These are phyloP conservation scores for Diaporthe australafricana DNA, from an alignment of 2,329 filamentous ascomycete species.

Conservation along the genomic window DNA sequence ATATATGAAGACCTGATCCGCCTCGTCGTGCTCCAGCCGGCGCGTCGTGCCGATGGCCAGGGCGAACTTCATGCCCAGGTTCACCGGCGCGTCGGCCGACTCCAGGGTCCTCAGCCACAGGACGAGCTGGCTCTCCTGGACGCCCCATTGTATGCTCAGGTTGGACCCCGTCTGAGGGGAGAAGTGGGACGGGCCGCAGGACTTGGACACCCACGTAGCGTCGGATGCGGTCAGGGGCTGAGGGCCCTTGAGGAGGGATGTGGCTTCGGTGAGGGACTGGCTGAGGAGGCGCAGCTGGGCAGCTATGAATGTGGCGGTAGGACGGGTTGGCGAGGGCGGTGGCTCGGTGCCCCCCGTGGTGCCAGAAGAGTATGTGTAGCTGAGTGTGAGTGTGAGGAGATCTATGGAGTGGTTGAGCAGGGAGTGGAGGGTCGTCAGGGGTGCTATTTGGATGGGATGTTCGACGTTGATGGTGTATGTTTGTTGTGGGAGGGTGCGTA, in stretches of 20 bases:
- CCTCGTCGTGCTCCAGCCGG: constrained; percentile 81
- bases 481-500: constrained; percentile 72
- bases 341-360: constrained; percentile 67
- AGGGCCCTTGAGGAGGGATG: constrained; percentile 66
- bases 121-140: constrained; percentile 78
- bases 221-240: constrained; percentile 51
- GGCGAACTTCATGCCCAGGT: constrained; percentile 74
- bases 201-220: constrained; percentile 57
- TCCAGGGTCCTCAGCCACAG: constrained; percentile 78
- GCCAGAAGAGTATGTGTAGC: constrained; percentile 70
- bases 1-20: constrained; percentile 79
- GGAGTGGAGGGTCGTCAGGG: constrained; percentile 78
- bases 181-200: constrained; percentile 58
- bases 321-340: constrained; percentile 57
- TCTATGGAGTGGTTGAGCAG: constrained; percentile 86
- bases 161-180: constrained; percentile 61
- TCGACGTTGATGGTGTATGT: constrained; percentile 61
- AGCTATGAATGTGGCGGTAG: constrained; percentile 61
- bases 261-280: constrained; percentile 64
- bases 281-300: constrained; percentile 68
- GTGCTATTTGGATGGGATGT: constrained; percentile 70
- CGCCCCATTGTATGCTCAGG: constrained; percentile 79
- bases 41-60: constrained; percentile 75
- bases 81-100: constrained; percentile 70
- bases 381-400: constrained; percentile 79